phyloP scores from a whole-genome alignment of 495 filamentous ascomycete species.

The Darksidea phi region DNA sequence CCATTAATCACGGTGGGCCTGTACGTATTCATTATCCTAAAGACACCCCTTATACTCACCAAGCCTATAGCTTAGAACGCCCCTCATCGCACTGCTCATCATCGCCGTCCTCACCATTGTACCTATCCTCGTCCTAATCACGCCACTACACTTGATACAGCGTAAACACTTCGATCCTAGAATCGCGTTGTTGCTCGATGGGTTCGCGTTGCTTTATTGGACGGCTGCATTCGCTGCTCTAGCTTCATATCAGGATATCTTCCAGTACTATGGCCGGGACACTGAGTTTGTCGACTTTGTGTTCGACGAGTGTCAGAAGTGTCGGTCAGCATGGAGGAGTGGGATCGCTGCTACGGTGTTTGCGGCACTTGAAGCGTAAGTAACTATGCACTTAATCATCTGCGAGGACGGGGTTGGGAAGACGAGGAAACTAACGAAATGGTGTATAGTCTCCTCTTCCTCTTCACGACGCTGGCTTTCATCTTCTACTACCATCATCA shows the following conservation, averaged over 20 bases:
- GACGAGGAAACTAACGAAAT: neutral
- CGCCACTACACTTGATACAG: constrained; percentile 22
- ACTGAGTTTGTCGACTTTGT: neutral
- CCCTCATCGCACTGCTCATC: constrained; percentile 40
- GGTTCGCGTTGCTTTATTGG: constrained; percentile 24
- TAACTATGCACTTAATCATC: neutral
- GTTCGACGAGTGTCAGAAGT: constrained; percentile 4
- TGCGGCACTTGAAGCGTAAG: constrained; percentile 27
- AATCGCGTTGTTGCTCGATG: constrained; percentile 24
- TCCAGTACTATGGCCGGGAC: constrained; percentile 9
- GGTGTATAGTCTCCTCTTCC: constrained; percentile 22
- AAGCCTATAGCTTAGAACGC: constrained; percentile 37
- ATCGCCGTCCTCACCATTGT: constrained; percentile 28
- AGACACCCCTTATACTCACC: constrained; percentile 10
- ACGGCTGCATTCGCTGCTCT: constrained; percentile 22
- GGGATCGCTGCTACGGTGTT: constrained; percentile 27
- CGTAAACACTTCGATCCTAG: constrained; percentile 26
- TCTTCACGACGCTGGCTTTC: constrained; percentile 29
- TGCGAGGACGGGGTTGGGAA: neutral
- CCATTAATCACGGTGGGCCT: constrained; percentile 22
- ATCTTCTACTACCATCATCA: constrained; percentile 32
- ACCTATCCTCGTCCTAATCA: constrained; percentile 26
- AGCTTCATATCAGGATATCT: constrained; percentile 26
- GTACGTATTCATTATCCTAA: constrained; percentile 8
- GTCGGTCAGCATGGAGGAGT: constrained; percentile 15